Base-by-base conservation (phyloP, 2,329 filamentous ascomycete species). In the Lasiodiplodia gonubiensis region DNA sequence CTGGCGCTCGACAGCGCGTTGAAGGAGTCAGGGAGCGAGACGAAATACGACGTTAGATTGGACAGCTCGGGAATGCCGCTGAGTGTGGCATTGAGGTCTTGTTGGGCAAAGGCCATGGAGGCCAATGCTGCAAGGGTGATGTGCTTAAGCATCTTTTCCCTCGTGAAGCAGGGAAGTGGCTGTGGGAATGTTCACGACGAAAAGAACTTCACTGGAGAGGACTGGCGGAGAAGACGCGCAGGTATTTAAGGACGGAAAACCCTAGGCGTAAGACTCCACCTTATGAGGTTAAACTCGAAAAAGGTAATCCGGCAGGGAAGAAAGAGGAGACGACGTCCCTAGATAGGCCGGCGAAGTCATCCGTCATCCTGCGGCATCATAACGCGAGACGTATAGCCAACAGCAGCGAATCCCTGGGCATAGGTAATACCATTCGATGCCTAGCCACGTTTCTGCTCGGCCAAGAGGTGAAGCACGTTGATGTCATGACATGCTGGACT, bases 81-180 rank as follows among this genome's bases (percentile, higher is more conserved):
- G 18, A 80, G 73, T 18, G 77, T 72, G 7, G 72, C 70, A 51
- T 71, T 76, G 37, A 80, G 72, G 65, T 77, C 74, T 64, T 74
- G 73, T n/a, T 79, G 76, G 27, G 77, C 78, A 21, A 75, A 68
- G 35, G 75, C 76, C 60, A 73, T 71, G 59, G 74, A 70, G 57
- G 76, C 74, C 30, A 81, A 75, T 14, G 77, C 77, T 49, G 78
- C 70, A 61, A 81, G 21, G 21, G 75, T 71, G 61, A 81, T 70
- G 33, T 72, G 70, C 71, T 79, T 81, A 73, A 78, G 76, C 81
- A 83, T 83, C 18, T 61, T 61, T n/a, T n/a, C n/a, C n/a, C n/a
- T n/a, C n/a, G n/a, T n/a, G n/a, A 39, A 6, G 42, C 39, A 33
- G 37, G 6, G 14, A 25, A 1, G 21, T 18, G 21, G 16, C 10